phyloP scores from a whole-genome alignment of 495 filamentous ascomycete genomes.

The Letharia lupina region DNA sequence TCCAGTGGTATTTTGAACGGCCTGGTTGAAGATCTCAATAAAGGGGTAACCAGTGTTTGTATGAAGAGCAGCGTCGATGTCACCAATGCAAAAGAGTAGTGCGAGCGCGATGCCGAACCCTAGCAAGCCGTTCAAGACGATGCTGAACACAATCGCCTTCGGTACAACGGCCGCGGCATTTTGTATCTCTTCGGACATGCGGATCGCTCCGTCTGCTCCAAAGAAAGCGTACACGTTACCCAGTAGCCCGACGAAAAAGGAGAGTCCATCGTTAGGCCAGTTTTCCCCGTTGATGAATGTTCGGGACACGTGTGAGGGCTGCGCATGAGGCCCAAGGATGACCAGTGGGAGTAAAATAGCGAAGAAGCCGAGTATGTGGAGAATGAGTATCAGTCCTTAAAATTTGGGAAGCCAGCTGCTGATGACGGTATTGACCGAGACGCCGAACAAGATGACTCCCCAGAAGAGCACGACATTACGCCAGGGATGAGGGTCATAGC shows the following conservation, averaged over 20 bases:
- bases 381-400: conserved; percentile 37
- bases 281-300: too few relatives aligned
- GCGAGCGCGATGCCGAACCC: conserved; percentile 34
- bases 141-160: conserved; percentile 29
- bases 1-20: conserved; percentile 22
- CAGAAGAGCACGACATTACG: conserved; percentile 37
- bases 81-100: conserved; percentile 36
- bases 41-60: conserved; percentile 30
- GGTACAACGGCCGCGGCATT: conserved; percentile 33
- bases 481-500: conserved; percentile 33
- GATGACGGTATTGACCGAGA: conserved; percentile 35
- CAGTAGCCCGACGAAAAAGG: too few relatives aligned
- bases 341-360: too few relatives aligned
- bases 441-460: conserved; percentile 31
- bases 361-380: conserved; percentile 42
- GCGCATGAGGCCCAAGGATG: too few relatives aligned
- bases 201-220: too few relatives aligned
- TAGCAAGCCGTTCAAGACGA: conserved; percentile 35
- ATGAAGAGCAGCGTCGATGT: conserved; percentile 29
- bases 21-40: conserved; percentile 31
- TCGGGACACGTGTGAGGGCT: too few relatives aligned
- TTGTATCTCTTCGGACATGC: conserved; percentile 33
- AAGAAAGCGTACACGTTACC: too few relatives aligned
- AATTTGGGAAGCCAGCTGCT: conserved; percentile 35
- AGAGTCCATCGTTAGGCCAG: too few relatives aligned